Conservation (phyloP, 441 rosid genomes). For the Gossypium davidsonii region DNA sequence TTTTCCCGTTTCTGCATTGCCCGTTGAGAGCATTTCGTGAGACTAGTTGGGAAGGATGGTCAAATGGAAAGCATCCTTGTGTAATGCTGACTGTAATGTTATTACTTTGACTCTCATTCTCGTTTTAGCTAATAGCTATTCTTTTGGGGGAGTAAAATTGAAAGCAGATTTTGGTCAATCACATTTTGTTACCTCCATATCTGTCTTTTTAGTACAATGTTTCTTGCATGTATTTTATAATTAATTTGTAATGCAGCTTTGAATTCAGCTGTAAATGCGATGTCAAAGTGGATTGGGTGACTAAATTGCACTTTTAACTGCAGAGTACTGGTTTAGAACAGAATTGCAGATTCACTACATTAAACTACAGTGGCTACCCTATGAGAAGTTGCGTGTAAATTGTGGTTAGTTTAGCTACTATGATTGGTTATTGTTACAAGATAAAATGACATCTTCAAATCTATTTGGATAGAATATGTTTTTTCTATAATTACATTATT, state of each 20-base stretch:
- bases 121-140: slow-evolving; percentile 1
- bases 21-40: neutral
- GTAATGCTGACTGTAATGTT: neutral
- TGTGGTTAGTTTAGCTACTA: neutral
- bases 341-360: neutral
- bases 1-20: slow-evolving; percentile 1
- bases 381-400: neutral
- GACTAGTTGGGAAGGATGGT: neutral
- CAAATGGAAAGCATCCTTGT: neutral
- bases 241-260: neutral
- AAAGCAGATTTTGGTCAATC: neutral
- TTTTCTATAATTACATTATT: neutral
- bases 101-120: neutral
- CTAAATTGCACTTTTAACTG: neutral
- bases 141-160: neutral
- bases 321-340: neutral
- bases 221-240: neutral
- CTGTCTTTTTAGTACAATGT: neutral
- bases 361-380: neutral
- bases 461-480: neutral
- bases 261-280: neutral
- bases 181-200: neutral
- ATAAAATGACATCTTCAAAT: neutral
- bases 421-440: neutral
- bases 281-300: neutral